phyloP scores from a whole-genome alignment of 305 asterid genomes.

The Coffea humblotiana region DNA sequence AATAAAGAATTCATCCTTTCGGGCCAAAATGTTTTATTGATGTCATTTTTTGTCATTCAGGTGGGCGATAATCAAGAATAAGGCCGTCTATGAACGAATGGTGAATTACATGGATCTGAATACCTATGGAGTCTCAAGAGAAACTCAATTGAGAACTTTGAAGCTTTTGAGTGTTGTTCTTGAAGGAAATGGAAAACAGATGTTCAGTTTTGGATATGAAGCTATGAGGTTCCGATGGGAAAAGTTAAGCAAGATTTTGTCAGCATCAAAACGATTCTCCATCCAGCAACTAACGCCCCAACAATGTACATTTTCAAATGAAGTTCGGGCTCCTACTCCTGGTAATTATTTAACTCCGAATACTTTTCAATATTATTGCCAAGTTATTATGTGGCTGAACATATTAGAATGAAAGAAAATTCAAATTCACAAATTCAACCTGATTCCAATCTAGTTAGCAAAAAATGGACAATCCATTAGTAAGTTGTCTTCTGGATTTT shows the following conservation, averaged over 20 bases:
- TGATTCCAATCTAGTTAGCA: too few relatives aligned
- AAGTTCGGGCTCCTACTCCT: constrained; percentile 24
- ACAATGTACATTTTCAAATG: constrained; percentile 37
- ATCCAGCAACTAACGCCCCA: constrained; percentile 51
- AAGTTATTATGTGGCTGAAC: too few relatives aligned
- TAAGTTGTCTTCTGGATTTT: too few relatives aligned
- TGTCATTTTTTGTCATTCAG: constrained; percentile 20
- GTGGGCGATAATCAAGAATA: constrained; percentile 70
- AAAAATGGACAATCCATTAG: too few relatives aligned
- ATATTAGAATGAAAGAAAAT: too few relatives aligned
- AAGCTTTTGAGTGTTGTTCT: constrained; percentile 45
- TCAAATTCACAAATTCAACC: too few relatives aligned
- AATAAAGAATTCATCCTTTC: neutral
- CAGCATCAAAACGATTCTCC: constrained; percentile 44
- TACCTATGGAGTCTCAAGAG: constrained; percentile 33
- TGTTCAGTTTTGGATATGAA: constrained; percentile 45
- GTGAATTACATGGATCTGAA: constrained; percentile 18
- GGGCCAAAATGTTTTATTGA: too few relatives aligned
- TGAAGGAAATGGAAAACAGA: constrained; percentile 29
- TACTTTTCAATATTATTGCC: neutral
- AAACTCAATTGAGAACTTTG: constrained; percentile 61
- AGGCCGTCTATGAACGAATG: constrained; percentile 48
- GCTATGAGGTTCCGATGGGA: constrained; percentile 46
- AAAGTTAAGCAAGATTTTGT: constrained; percentile 38
- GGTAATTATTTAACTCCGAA: neutral